Conservation (phyloP, 2,329 filamentous ascomycete species). For the Mycosphaerelloides madeirae region DNA sequence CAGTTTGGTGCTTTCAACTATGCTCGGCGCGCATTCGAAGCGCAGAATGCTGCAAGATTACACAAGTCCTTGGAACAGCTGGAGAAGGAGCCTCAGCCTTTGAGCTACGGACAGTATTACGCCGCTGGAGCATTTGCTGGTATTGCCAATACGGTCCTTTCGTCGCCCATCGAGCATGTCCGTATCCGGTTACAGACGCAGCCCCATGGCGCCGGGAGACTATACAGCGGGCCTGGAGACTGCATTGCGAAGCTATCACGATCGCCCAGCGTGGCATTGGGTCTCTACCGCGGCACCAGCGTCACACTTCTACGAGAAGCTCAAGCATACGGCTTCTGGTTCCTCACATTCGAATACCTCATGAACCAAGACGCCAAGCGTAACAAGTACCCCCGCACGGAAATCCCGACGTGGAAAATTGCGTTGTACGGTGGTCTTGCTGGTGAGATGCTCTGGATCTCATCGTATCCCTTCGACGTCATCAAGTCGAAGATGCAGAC, state of each 20-base stretch:
- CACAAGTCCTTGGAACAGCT: conserved; percentile 31
- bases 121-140: conserved; percentile 87
- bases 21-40: conserved; percentile 80
- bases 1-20: conserved; percentile 97
- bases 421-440: conserved; percentile 89
- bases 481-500: conserved; percentile 99
- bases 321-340: conserved; percentile 94
- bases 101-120: conserved; percentile 85
- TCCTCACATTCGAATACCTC: conserved; percentile 88
- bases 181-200: conserved; percentile 95
- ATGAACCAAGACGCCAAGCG: conserved; percentile 85
- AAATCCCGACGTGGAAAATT: conserved; percentile 79
- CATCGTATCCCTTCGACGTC: conserved; percentile 93
- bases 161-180: conserved; percentile 91
- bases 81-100: conserved; percentile 35
- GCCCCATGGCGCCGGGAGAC: conserved; percentile 71
- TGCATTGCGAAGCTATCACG: conserved; percentile 79
- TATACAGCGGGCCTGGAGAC: conserved; percentile 83
- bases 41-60: conserved; percentile 53
- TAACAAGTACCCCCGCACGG: conserved; percentile 68
- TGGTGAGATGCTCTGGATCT: conserved; percentile 88
- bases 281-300: conserved; percentile 79
- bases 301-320: conserved; percentile 87
- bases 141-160: conserved; percentile 81
- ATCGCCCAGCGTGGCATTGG: conserved; percentile 63